phyloP scores from a whole-genome alignment of 2,329 filamentous ascomycete species.

The Didymosphaeria variabile region DNA sequence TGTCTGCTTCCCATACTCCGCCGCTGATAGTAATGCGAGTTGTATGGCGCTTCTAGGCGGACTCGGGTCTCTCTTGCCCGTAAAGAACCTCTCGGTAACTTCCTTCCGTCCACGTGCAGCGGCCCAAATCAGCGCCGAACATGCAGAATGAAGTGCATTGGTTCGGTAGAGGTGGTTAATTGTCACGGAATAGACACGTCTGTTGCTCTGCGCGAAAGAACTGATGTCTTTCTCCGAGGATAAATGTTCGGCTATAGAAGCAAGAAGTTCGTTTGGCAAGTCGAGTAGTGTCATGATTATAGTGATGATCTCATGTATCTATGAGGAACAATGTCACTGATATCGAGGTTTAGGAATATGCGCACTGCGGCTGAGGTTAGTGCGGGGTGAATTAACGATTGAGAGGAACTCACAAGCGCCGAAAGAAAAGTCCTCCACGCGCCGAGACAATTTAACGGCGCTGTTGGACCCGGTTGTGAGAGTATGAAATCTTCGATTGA shows the following conservation, averaged over 20 bases:
- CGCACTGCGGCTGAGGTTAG: too few relatives aligned
- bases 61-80: neutral
- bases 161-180: neutral
- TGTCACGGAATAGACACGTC: neutral
- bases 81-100: neutral
- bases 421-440: too few relatives aligned
- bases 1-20: neutral
- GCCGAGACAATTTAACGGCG: too few relatives aligned
- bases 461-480: too few relatives aligned
- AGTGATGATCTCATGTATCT: too few relatives aligned
- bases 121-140: conserved; percentile 1
- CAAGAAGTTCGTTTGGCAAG: neutral
- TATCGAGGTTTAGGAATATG: too few relatives aligned
- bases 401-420: too few relatives aligned
- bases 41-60: neutral
- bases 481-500: too few relatives aligned
- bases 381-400: too few relatives aligned
- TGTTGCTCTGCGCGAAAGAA: neutral
- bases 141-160: neutral
- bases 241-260: neutral
- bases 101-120: neutral
- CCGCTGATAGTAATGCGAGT: neutral
- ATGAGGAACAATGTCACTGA: too few relatives aligned
- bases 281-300: neutral
- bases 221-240: neutral